Evolutionary conservation across 2,329 filamentous ascomycete genomes (phyloP), one percentile per base, ranked within the genome.

Genomic region (Cercospora sp.): DNA sequence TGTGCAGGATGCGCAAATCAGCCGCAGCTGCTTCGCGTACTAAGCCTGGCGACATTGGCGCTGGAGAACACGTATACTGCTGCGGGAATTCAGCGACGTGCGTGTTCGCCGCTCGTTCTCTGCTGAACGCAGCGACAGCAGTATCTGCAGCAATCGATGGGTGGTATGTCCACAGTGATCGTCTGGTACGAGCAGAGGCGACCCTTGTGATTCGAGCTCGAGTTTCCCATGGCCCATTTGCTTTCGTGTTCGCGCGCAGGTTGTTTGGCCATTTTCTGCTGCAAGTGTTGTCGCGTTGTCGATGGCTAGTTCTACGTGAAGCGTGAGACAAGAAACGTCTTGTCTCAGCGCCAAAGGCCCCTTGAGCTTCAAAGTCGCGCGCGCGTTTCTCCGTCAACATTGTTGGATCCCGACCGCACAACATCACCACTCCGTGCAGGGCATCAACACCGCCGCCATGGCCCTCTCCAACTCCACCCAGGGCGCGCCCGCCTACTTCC

Each of bases 401-500:
- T 30, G 60, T 30, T 16, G 34, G n/a, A 40, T 37, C n/a, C 60
- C 40, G 43, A 43, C 24, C 60, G n/a, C 13, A 28, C 21, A 62
- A 62, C 60, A 45, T 28, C 60, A 51, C 34, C 60, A 28, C 13
- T 24, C 7, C 37, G 16, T 12, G 26, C 21, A 26, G 34, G 32
- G 16, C 63, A 26, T 60, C 21, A 3, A 40, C 53, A 69, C 37
- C 5, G 34, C 53, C 40, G 55, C 64, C 57, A 70, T 70, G 66
- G 63, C 69, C 40, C 66, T 70, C 28, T 66, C 64, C 28, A 59
- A 51, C 30, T 65, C 64, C 32, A 63, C 69, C 21, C 71, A 70
- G 40, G 66, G 68, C 32, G 67, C 72, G 65, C 86, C 87, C 30
- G 87, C 87, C 0, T 89, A 88, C 73, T 90, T 90, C 75, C 88